Percentiles rank a stretch among this genome's conserved stretches.
Conservation (phyloP, 2,329 filamentous ascomycete genomes). For the Sporothrix luriei region DNA sequence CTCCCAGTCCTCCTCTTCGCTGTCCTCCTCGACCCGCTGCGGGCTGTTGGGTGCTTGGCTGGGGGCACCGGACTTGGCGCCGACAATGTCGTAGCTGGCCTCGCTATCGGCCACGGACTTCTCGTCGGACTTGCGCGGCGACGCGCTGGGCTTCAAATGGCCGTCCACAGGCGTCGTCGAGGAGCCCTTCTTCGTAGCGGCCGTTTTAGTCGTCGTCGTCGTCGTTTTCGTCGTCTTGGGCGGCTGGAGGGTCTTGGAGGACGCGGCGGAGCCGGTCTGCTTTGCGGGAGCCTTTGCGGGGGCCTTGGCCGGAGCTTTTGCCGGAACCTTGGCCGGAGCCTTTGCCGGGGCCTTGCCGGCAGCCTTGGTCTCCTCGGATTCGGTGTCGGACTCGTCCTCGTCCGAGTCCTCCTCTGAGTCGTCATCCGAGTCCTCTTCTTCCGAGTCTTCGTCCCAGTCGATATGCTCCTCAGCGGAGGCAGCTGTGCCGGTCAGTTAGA, state of each 20-base stretch:
- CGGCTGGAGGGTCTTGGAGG: slow-evolving; percentile 64
- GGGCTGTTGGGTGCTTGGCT: slow-evolving; percentile 75
- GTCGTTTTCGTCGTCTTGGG: slow-evolving; percentile 43
- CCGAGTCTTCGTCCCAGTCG: slow-evolving; percentile 63
- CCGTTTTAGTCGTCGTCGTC: slow-evolving; percentile 40
- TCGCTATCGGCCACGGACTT: slow-evolving; percentile 92
- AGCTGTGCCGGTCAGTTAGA: slow-evolving; percentile 52
- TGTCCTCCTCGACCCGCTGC: slow-evolving; percentile 60
- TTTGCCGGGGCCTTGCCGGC: slow-evolving; percentile 35
- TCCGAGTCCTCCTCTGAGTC: slow-evolving; percentile 56
- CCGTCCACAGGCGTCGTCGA: slow-evolving; percentile 39
- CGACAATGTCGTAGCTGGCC: slow-evolving; percentile 92
- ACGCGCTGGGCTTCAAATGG: slow-evolving; percentile 60
- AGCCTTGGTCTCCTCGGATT: slow-evolving; percentile 40
- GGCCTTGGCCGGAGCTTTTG: slow-evolving; percentile 14
- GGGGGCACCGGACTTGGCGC: slow-evolving; percentile 71
- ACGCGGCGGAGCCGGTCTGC: slow-evolving; percentile 55
- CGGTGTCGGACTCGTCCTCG: slow-evolving; percentile 15
- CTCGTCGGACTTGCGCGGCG: slow-evolving; percentile 76
- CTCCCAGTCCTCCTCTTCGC: slow-evolving; percentile 78
- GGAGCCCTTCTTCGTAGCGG: slow-evolving; percentile 28
- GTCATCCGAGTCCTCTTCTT: slow-evolving; percentile 34
- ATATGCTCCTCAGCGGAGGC: slow-evolving; percentile 73
- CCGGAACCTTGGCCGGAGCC: background rate
- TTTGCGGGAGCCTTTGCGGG: slow-evolving; percentile 33